Evolutionary conservation across 768 basidiomycete species (phyloP).

Genomic region (Vishniacozyma victoriae): DNA sequence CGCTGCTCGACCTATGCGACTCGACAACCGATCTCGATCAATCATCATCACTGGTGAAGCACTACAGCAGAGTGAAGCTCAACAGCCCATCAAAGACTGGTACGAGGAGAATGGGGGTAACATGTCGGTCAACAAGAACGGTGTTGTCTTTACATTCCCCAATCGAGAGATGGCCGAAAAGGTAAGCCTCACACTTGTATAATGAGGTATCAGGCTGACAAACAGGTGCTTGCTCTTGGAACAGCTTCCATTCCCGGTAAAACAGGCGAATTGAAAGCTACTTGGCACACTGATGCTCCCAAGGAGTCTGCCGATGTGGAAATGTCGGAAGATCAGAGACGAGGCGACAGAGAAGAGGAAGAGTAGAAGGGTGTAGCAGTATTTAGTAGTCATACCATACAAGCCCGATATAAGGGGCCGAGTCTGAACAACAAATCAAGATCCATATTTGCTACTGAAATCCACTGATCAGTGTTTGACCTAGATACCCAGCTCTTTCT

Average conservation of each 20-base stretch:
- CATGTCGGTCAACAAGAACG: constrained; percentile 15
- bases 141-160: constrained; percentile 28
- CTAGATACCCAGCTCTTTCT: constrained; percentile 6
- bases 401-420: too few relatives aligned
- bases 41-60: constrained; percentile 65
- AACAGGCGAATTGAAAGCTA: constrained; percentile 6
- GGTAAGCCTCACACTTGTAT: constrained; percentile 13
- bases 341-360: not conserved
- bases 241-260: not conserved
- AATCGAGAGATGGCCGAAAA: constrained; percentile 40
- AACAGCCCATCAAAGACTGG: constrained; percentile 69
- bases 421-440: too few relatives aligned
- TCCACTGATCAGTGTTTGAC: too few relatives aligned
- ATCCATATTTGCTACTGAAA: too few relatives aligned
- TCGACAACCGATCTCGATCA: constrained; percentile 82
- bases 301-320: not conserved
- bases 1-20: constrained; percentile 65
- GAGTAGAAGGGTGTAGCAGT: not conserved
- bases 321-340: not conserved
- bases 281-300: constrained; percentile 16
- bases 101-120: constrained; percentile 59
- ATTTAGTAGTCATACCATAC: not conserved
- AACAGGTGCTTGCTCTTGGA: not conserved
- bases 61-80: constrained; percentile 49
- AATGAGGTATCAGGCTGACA: not conserved